phyloP scores from a whole-genome alignment of 306 rosid genomes.

The Rosa lucieae region DNA sequence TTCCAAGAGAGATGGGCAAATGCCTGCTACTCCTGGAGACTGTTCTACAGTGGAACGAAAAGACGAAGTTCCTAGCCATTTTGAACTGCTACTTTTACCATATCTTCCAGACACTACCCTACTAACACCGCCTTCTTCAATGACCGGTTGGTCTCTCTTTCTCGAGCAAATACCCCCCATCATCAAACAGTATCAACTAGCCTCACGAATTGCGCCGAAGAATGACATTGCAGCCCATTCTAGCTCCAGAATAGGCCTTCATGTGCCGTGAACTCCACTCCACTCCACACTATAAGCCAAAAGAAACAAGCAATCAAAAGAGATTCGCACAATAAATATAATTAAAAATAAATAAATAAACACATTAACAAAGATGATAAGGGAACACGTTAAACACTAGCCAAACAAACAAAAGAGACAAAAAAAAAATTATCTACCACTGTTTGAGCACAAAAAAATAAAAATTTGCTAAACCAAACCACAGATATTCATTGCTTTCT shows the following conservation, averaged over 20 bases:
- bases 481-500: background rate
- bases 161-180: conserved; percentile 79
- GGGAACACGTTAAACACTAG: too few relatives aligned
- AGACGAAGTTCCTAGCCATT: conserved; percentile 51
- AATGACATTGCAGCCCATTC: conserved; percentile 14
- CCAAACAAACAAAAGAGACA: too few relatives aligned
- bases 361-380: background rate
- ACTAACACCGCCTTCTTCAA: conserved; percentile 30
- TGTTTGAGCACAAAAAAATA: too few relatives aligned
- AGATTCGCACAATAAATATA: too few relatives aligned
- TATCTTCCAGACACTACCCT: conserved; percentile 43
- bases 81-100: conserved; percentile 46
- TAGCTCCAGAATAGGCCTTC: conserved; percentile 24
- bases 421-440: too few relatives aligned
- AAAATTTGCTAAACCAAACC: too few relatives aligned
- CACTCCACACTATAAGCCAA: conserved; percentile 5
- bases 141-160: conserved; percentile 57
- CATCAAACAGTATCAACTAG: conserved; percentile 8
- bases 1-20: conserved; percentile 59
- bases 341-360: too few relatives aligned
- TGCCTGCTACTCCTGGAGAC: conserved; percentile 33
- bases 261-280: conserved; percentile 21
- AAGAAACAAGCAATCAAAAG: background rate
- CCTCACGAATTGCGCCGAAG: conserved; percentile 13
- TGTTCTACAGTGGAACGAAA: conserved; percentile 35